Percentiles rank a stretch among this genome's conserved stretches.
Evolutionary conservation across 1,284 basidiomycete genomes (phyloP).

Genomic region (Trichosporon sp.): DNA sequence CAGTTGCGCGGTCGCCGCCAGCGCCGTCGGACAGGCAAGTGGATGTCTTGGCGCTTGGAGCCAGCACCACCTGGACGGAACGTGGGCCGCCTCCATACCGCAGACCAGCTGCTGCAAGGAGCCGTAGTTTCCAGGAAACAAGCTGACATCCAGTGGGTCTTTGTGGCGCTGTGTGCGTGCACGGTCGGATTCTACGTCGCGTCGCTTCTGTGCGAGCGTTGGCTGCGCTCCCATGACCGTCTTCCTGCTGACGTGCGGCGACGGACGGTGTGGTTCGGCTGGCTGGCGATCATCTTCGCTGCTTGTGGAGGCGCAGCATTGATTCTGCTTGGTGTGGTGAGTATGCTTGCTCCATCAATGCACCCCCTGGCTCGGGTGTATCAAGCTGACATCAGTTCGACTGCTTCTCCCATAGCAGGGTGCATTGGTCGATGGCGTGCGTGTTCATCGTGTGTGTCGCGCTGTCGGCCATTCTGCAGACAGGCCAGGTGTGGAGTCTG

Average conservation of each 20-base stretch:
- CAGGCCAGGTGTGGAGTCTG: conserved; percentile 57
- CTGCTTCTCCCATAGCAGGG: conserved; percentile 55
- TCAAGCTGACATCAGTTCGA: conserved; percentile 45
- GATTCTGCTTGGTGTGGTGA: conserved; percentile 56
- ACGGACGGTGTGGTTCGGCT: conserved; percentile 54
- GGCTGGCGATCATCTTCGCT: conserved; percentile 57
- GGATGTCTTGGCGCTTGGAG: neutral
- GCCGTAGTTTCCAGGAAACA: neutral
- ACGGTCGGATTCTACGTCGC: conserved; percentile 50
- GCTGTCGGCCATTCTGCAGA: conserved; percentile 51
- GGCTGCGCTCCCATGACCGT: conserved; percentile 59
- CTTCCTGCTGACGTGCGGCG: conserved; percentile 58
- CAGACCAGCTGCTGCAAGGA: no score
- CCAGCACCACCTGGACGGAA: neutral
- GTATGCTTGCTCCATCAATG: conserved; percentile 24
- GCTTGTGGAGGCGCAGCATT: conserved; percentile 56
- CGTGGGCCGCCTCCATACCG: neutral
- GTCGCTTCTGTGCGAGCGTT: conserved; percentile 58
- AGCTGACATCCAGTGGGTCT: conserved; percentile 12
- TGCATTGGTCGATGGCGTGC: conserved; percentile 60
- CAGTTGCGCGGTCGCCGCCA: neutral
- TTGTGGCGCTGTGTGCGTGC: conserved; percentile 5
- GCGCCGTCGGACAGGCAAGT: neutral
- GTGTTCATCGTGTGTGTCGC: conserved; percentile 44
- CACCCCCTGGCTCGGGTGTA: no score